Percentiles rank a stretch among this genome's conserved stretches.
These are phyloP conservation scores for Elsinoe perseae DNA, from an alignment of 2,329 filamentous ascomycete genomes.

Conservation along the genomic window DNA sequence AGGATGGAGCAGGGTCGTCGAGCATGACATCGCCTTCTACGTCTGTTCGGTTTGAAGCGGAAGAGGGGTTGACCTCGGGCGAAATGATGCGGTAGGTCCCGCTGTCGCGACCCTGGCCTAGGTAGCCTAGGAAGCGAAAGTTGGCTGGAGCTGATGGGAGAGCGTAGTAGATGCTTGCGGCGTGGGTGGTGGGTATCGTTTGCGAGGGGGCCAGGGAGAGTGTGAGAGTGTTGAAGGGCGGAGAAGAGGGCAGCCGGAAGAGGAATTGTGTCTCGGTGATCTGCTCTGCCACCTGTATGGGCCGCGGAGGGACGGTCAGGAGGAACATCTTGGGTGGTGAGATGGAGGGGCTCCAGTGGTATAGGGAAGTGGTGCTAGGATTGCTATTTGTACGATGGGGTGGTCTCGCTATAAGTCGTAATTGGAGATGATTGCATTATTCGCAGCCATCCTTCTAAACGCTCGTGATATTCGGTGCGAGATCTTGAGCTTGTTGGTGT, in stretches of 20 bases:
- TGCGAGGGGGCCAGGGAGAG: conserved; percentile 81
- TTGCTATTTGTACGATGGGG: not conserved
- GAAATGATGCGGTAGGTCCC: conserved; percentile 74
- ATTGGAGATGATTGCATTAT: not conserved
- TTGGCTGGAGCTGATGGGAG: conserved; percentile 47
- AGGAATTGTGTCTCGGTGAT: conserved; percentile 55
- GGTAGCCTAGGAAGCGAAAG: conserved; percentile 80
- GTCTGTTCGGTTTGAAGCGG: conserved; percentile 34
- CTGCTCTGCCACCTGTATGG: conserved; percentile 49
- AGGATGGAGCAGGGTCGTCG: conserved; percentile 29
- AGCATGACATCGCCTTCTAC: conserved; percentile 45
- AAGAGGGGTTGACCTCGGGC: conserved; percentile 32
- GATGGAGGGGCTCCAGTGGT: not conserved
- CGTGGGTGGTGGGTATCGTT: conserved; percentile 63
- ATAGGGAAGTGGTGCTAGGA: not conserved
- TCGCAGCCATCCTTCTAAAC: not conserved
- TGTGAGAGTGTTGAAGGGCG: conserved; percentile 64
- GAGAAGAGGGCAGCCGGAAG: conserved; percentile 55
- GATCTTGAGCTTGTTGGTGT: not conserved
- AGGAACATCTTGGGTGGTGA: conserved; percentile 46
- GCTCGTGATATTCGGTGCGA: not conserved
- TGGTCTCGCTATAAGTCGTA: not conserved
- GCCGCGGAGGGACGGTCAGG: conserved; percentile 53
- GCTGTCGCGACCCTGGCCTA: conserved; percentile 83
- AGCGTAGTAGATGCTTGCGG: conserved; percentile 84